Conservation (phyloP, 1,284 basidiomycete species). For the Xanthoconium separans region DNA sequence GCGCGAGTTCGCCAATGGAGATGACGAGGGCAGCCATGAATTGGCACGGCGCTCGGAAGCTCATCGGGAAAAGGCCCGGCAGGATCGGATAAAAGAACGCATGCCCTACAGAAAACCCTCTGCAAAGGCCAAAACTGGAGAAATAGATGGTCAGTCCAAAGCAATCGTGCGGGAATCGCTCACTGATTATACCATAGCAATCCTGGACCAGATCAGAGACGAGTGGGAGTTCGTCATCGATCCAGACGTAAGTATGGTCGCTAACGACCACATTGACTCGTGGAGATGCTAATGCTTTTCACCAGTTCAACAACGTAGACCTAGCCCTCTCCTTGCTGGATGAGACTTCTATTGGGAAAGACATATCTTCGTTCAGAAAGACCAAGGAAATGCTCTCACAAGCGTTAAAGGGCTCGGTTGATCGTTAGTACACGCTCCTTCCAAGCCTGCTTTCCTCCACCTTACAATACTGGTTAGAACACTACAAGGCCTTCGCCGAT, state of each 20-base stretch:
- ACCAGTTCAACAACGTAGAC: conserved; percentile 88
- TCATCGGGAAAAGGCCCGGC: conserved; percentile 57
- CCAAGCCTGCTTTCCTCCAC: neutral
- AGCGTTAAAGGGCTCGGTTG: conserved; percentile 81
- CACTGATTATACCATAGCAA: conserved; percentile 45
- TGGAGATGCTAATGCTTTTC: neutral
- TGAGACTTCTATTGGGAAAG: conserved; percentile 64
- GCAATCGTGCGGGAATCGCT: neutral
- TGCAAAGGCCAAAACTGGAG: conserved; percentile 59
- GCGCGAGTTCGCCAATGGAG: conserved; percentile 54
- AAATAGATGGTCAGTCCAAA: conserved; percentile 67
- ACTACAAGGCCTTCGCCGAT: conserved; percentile 91
- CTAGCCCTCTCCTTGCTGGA: conserved; percentile 86
- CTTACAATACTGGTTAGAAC: conserved; percentile 45
- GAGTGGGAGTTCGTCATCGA: conserved; percentile 91
- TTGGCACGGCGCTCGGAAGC: conserved; percentile 55
- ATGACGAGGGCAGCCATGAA: conserved; percentile 48
- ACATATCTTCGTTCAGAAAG: conserved; percentile 71
- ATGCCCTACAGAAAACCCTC: conserved; percentile 55
- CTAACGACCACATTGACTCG: neutral
- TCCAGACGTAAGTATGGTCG: conserved; percentile 61
- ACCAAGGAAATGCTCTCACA: conserved; percentile 76
- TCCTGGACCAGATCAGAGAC: conserved; percentile 81
- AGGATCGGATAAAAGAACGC: conserved; percentile 65
- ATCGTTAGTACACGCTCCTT: conserved; percentile 55